Conservation (phyloP, 768 basidiomycete genomes). For the Suillus americanus region DNA sequence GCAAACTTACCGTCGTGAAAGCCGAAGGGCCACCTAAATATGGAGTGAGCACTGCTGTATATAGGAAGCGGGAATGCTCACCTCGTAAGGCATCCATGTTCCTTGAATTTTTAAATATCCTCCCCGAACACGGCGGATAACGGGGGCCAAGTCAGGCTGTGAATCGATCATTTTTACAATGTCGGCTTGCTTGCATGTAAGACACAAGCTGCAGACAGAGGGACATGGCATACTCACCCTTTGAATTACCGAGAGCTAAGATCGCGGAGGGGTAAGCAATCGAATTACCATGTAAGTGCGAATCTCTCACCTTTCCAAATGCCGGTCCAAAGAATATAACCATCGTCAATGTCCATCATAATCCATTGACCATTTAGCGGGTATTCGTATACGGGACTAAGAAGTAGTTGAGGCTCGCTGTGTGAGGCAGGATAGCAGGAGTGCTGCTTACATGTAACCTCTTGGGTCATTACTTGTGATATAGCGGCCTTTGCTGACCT, state of each 20-base stretch:
- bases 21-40: constrained; percentile 68
- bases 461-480: constrained; percentile 88
- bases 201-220: constrained; percentile 15
- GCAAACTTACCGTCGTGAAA: constrained; percentile 70
- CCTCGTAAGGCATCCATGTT: constrained; percentile 93
- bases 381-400: constrained; percentile 84
- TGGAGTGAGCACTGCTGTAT: constrained; percentile 14
- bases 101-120: constrained; percentile 92
- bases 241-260: constrained; percentile 82
- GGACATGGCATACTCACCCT: constrained; percentile 49
- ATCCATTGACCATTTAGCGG: constrained; percentile 90
- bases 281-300: background rate
- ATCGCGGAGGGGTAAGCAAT: constrained; percentile 11
- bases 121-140: constrained; percentile 81
- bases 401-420: constrained; percentile 6
- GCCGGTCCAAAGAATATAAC: constrained; percentile 89
- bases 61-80: constrained; percentile 29
- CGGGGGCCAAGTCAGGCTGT: constrained; percentile 80
- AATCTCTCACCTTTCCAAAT: constrained; percentile 81
- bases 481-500: constrained; percentile 83
- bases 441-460: constrained; percentile 78
- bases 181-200: constrained; percentile 55
- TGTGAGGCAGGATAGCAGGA: background rate
- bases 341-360: constrained; percentile 95
- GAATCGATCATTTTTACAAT: constrained; percentile 93